Conservation (phyloP, 2,329 filamentous ascomycete species). For the Atkinsonella hypoxylon region DNA sequence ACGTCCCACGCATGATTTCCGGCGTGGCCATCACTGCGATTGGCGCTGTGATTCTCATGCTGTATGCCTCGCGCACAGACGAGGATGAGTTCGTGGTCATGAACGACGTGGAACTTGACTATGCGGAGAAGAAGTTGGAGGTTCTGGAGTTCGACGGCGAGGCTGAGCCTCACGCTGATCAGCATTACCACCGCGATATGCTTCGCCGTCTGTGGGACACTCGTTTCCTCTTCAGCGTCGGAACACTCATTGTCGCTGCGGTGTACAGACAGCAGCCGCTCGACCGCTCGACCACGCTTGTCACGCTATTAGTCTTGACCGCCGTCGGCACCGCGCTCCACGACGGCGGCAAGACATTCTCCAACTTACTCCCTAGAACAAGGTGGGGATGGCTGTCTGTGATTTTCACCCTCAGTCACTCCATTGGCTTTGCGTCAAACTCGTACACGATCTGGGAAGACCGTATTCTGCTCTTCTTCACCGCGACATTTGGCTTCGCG, state of each 20-base stretch:
- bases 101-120: constrained; percentile 46
- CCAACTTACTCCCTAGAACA: constrained; percentile 53
- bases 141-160: constrained; percentile 26
- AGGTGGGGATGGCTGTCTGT: constrained; percentile 84
- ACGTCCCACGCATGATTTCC: constrained; percentile 71
- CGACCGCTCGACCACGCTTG: constrained; percentile 28
- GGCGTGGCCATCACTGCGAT: constrained; percentile 61
- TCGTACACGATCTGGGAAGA: constrained; percentile 99
- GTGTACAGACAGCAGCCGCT: constrained; percentile 21
- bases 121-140: constrained; percentile 46
- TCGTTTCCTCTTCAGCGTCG: constrained; percentile 21
- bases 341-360: constrained; percentile 29
- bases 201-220: constrained; percentile 25
- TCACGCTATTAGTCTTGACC: constrained; percentile 21
- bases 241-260: constrained; percentile 16
- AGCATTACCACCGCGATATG: constrained; percentile 20
- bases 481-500: constrained; percentile 75
- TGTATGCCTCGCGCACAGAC: constrained; percentile 55
- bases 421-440: constrained; percentile 91
- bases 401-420: constrained; percentile 73
- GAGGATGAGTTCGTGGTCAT: constrained; percentile 42
- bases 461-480: constrained; percentile 82
- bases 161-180: constrained; percentile 28
- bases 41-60: constrained; percentile 54
- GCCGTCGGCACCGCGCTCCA: constrained; percentile 33